Conservation (phyloP, 225 moss, liverwort and hornwort species). For the Physcomitrellopsis africana region DNA sequence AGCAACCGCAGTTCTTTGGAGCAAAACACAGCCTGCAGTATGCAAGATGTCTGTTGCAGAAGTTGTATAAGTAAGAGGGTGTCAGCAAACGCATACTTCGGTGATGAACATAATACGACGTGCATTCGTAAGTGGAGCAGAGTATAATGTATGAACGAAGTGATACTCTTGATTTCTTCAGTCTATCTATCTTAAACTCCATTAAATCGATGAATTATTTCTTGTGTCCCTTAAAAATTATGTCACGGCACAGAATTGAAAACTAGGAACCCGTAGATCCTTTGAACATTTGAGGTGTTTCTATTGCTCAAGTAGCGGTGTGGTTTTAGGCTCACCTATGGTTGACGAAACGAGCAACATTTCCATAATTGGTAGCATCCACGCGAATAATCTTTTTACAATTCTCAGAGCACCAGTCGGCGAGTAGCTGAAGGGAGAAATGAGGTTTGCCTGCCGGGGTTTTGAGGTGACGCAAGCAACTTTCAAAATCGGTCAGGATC, state of each 20-base stretch:
- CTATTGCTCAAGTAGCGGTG: no score
- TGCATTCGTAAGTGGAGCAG: no score
- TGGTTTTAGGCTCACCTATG: conserved; percentile 51
- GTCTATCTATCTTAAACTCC: no score
- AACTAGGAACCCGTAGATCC: neutral
- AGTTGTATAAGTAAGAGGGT: no score
- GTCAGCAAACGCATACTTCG: no score
- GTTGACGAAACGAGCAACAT: conserved; percentile 87
- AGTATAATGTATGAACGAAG: no score
- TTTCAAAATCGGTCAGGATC: conserved; percentile 73
- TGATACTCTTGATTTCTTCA: no score
- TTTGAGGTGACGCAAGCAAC: conserved; percentile 59
- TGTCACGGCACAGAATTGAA: neutral
- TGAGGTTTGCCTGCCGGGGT: conserved; percentile 26
- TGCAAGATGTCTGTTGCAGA: neutral
- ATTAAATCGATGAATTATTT: neutral
- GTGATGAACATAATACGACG: no score
- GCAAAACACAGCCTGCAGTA: neutral
- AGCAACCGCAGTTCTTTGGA: neutral
- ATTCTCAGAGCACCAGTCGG: conserved; percentile 77
- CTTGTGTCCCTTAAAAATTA: neutral
- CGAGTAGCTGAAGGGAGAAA: conserved; percentile 76
- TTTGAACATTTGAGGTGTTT: neutral
- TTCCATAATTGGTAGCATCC: conserved; percentile 76
- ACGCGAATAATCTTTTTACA: conserved; percentile 83